phyloP scores from a whole-genome alignment of 2,329 filamentous ascomycete genomes.

The Orbilia ellipsospora region DNA sequence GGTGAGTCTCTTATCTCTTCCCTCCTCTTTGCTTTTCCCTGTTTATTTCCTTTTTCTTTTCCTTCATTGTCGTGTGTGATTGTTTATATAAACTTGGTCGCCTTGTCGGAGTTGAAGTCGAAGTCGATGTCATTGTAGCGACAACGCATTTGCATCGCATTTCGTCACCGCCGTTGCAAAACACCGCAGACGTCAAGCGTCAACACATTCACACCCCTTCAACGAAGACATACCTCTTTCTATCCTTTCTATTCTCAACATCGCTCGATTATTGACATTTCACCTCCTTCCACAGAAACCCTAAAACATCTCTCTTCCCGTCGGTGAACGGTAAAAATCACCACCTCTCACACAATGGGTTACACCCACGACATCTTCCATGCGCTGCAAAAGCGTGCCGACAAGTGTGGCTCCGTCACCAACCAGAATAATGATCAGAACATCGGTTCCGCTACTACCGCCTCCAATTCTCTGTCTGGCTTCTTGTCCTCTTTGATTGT shows the following conservation, averaged over 20 bases:
- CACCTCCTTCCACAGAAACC: not conserved
- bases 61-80: not conserved
- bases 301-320: slow-evolving; percentile 19
- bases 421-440: slow-evolving; percentile 59
- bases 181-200: not conserved
- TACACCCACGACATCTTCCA: slow-evolving; percentile 52
- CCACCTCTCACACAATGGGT: slow-evolving; percentile 39
- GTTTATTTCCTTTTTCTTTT: not conserved
- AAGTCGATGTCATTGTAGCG: slow-evolving; percentile 12
- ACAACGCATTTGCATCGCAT: slow-evolving; percentile 24
- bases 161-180: slow-evolving; percentile 11
- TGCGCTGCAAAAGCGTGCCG: slow-evolving; percentile 35
- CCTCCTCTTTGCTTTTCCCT: not conserved
- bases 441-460: slow-evolving; percentile 58
- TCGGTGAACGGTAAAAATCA: slow-evolving; percentile 51
- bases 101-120: not conserved
- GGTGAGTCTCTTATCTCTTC: slow-evolving; percentile 4
- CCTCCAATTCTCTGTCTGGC: slow-evolving; percentile 63
- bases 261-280: not conserved
- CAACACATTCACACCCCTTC: not conserved
- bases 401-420: slow-evolving; percentile 29
- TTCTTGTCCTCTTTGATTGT: slow-evolving; percentile 67
- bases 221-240: not conserved
- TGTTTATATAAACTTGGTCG: not conserved
- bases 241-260: not conserved